Conservation (phyloP, 108 stramenopile genomes). For the Aurantiochytrium sp. region DNA sequence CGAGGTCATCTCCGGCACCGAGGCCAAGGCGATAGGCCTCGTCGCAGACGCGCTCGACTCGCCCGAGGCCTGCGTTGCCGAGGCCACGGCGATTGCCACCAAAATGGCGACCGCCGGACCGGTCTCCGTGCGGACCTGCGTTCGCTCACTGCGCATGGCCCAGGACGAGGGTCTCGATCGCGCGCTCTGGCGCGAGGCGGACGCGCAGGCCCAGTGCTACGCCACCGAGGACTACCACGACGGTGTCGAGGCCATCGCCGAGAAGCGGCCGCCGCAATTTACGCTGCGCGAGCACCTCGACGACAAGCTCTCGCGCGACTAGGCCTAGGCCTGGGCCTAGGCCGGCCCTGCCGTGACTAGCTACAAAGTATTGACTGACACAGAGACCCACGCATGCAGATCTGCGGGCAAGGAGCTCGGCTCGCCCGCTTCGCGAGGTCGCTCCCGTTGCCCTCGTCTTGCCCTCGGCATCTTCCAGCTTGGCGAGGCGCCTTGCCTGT, state of each 20-base stretch:
- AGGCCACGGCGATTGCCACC: slow-evolving; percentile 45
- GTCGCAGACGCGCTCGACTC: slow-evolving; percentile 34
- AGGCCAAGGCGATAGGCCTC: slow-evolving; percentile 52
- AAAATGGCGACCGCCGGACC: slow-evolving; percentile 55
- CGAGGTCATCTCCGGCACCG: slow-evolving; percentile 54
- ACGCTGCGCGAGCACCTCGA: not conserved
- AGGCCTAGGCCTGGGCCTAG: no score
- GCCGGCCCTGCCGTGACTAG: no score
- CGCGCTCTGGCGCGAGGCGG: slow-evolving; percentile 55
- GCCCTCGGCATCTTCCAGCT: no score
- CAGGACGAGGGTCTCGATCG: slow-evolving; percentile 49
- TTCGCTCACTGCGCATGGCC: slow-evolving; percentile 47
- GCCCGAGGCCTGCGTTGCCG: slow-evolving; percentile 45
- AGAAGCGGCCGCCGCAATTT: slow-evolving; percentile 55
- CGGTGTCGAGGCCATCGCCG: slow-evolving; percentile 58
- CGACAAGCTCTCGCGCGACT: not conserved
- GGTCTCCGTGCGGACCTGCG: slow-evolving; percentile 58
- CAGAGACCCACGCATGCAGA: no score
- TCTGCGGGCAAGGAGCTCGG: no score
- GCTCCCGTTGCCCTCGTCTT: no score
- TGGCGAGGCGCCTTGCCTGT: no score
- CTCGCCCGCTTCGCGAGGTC: no score
- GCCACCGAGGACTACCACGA: slow-evolving; percentile 57
- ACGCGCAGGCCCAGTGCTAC: slow-evolving; percentile 65
- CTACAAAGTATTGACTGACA: no score